These are phyloP conservation scores for Stachybotrys chartarum DNA, from an alignment of 2,329 filamentous ascomycete genomes.

Conservation along the genomic window DNA sequence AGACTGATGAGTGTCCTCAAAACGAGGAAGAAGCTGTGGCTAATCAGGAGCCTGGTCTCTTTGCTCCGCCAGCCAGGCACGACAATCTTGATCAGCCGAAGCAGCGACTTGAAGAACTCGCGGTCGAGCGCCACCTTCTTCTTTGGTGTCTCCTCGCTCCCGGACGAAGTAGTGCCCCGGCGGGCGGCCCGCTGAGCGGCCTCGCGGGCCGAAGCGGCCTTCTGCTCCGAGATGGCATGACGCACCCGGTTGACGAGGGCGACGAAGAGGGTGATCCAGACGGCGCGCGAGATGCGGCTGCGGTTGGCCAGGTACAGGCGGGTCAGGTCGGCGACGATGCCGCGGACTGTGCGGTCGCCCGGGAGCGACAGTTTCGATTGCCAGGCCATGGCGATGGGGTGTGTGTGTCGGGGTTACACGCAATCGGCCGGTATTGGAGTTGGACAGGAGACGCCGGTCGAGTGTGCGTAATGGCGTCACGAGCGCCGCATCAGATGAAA, in stretches of 20 bases:
- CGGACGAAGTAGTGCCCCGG: constrained; percentile 41
- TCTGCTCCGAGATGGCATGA: constrained; percentile 87
- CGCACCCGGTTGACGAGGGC: constrained; percentile 81
- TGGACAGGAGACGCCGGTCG: background rate
- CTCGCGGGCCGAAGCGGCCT: constrained; percentile 68
- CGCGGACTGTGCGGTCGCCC: constrained; percentile 57
- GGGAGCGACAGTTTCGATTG: constrained; percentile 64
- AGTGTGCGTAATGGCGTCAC: background rate
- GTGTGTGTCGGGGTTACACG: background rate
- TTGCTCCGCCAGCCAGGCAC: constrained; percentile 86
- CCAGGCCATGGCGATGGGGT: constrained; percentile 51
- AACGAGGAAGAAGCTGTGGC: constrained; percentile 90
- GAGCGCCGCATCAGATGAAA: constrained; percentile 1
- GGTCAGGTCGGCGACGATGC: constrained; percentile 59
- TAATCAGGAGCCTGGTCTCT: constrained; percentile 77
- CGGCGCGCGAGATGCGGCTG: constrained; percentile 71
- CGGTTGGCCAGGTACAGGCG: constrained; percentile 72
- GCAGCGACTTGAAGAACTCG: constrained; percentile 68
- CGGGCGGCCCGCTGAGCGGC: constrained; percentile 45
- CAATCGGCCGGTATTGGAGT: background rate
- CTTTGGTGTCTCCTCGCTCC: constrained; percentile 33
- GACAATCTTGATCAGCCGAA: constrained; percentile 75
- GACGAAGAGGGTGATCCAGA: constrained; percentile 77
- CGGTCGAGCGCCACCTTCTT: constrained; percentile 90
- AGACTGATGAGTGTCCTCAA: constrained; percentile 86